Evolutionary conservation across 371 early-diverging fungal genomes (phyloP).

Genomic region (Apophysomyces trapeziformis): DNA sequence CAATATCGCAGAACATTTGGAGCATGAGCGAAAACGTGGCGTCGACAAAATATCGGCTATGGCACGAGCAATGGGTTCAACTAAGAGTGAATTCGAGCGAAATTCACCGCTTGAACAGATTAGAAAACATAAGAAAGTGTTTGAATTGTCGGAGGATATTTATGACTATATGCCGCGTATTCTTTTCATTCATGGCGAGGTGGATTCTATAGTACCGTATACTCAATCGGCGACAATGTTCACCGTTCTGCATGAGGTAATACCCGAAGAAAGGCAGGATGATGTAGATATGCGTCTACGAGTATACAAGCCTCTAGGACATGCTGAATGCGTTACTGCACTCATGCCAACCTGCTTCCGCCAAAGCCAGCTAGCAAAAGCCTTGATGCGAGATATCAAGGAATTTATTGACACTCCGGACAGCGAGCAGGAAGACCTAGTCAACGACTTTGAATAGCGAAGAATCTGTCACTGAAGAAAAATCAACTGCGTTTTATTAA

Average conservation of each 20-base stretch:
- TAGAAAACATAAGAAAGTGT: conserved; percentile 26
- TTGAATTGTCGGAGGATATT: conserved; percentile 35
- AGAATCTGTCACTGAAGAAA: background rate
- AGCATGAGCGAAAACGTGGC: conserved; percentile 66
- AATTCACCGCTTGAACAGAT: conserved; percentile 50
- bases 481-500: background rate
- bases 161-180: conserved; percentile 43
- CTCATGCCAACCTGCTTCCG: conserved; percentile 42
- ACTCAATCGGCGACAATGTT: conserved; percentile 50
- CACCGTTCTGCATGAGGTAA: conserved; percentile 39
- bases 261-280: conserved; percentile 38
- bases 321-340: conserved; percentile 49
- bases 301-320: conserved; percentile 45
- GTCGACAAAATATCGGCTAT: conserved; percentile 78
- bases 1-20: conserved; percentile 65
- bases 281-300: conserved; percentile 51
- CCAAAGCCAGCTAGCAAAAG: conserved; percentile 28
- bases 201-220: conserved; percentile 43
- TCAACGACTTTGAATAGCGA: conserved; percentile 12
- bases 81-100: conserved; percentile 25
- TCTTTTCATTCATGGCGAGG: conserved; percentile 52
- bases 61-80: conserved; percentile 69
- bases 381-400: conserved; percentile 44
- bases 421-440: background rate
- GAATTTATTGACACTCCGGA: conserved; percentile 42